A percentile compares a stretch with the other conserved stretches of the same genome.
phyloP scores from a whole-genome alignment of 768 basidiomycete genomes.

The Chalciporus sphaerocephalus region DNA sequence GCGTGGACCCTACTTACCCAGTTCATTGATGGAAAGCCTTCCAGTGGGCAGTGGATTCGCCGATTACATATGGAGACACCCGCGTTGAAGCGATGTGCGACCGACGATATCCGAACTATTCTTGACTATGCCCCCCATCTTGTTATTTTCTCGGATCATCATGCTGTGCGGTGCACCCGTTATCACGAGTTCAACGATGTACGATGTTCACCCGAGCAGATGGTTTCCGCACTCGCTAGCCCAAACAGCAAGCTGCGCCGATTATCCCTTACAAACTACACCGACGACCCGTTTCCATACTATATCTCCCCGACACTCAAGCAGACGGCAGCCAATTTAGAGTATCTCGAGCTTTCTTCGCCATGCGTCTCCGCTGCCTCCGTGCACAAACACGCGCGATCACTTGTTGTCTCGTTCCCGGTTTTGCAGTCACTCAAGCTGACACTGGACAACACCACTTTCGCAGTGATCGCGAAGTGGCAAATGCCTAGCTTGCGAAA shows the following conservation, averaged over 20 bases:
- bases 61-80: conserved; percentile 70
- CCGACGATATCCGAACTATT: conserved; percentile 63
- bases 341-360: conserved; percentile 66
- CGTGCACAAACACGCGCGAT: conserved; percentile 19
- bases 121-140: conserved; percentile 60
- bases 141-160: conserved; percentile 58
- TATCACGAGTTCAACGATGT: conserved; percentile 43
- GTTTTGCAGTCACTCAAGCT: conserved; percentile 64
- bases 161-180: conserved; percentile 55
- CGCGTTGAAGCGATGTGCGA: conserved; percentile 56
- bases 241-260: conserved; percentile 50
- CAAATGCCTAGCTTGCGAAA: conserved; percentile 58
- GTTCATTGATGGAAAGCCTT: conserved; percentile 35
- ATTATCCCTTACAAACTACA: conserved; percentile 72
- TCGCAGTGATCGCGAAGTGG: conserved; percentile 63
- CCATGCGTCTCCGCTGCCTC: conserved; percentile 45
- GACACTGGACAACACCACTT: conserved; percentile 67
- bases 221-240: conserved; percentile 56
- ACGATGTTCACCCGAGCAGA: conserved; percentile 48
- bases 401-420: conserved; percentile 43
- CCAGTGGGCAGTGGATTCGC: conserved; percentile 50
- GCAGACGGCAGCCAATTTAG: conserved; percentile 50
- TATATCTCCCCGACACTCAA: conserved; percentile 52
- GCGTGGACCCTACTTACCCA: conserved; percentile 43
- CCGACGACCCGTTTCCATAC: conserved; percentile 53